Conservation (phyloP, 176 grass and related monocot genomes). For the Aechmea fasciata region DNA sequence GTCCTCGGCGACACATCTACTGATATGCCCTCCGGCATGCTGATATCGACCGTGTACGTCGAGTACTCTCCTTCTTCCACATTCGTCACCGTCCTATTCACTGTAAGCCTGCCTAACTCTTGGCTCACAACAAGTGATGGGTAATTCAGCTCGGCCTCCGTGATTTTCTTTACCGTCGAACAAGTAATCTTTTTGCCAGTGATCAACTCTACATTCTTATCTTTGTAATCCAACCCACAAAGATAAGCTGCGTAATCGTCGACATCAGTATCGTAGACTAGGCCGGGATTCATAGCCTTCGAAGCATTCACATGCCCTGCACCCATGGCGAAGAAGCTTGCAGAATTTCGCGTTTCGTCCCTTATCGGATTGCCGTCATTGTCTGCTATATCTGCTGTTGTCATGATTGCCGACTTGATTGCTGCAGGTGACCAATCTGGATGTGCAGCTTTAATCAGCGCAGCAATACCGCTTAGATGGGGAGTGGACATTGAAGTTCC, state of each 20-base stretch:
- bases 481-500: constrained; percentile 15
- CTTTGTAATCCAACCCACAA: not conserved
- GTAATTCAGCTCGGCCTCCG: constrained; percentile 1
- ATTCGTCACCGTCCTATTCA: constrained; percentile 7
- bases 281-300: constrained; percentile 1
- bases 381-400: not conserved
- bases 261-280: not conserved
- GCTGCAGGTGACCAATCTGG: constrained; percentile 6
- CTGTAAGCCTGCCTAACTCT: not conserved
- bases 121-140: not conserved
- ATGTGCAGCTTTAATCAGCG: not conserved
- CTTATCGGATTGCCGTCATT: not conserved
- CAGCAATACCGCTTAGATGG: not conserved
- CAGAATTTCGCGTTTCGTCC: not conserved
- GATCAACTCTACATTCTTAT: not conserved
- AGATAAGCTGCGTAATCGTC: constrained; percentile 8
- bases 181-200: not conserved
- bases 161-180: not conserved
- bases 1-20: not conserved
- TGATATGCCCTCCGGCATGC: not conserved
- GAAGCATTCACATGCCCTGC: constrained; percentile 4
- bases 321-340: constrained; percentile 2
- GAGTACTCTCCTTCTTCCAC: not conserved
- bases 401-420: constrained; percentile 16
- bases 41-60: not conserved